Conservation (phyloP, 148 eudicot species). For the Camellia granthamiana region DNA sequence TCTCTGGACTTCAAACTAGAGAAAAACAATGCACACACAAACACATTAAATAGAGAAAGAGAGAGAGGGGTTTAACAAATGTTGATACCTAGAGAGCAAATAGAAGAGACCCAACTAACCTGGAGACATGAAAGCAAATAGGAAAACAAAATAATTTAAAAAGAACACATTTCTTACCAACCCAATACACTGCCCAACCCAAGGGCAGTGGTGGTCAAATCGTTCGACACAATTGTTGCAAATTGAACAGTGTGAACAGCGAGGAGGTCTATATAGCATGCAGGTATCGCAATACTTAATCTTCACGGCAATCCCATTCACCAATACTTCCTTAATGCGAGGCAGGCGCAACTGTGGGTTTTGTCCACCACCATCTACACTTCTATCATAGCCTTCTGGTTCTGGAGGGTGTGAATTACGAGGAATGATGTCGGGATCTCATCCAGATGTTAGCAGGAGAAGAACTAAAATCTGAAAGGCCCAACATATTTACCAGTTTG, state of each 20-base stretch:
- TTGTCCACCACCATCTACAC: constrained; percentile 73
- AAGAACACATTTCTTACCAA: constrained; percentile 81
- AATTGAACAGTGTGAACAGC: constrained; percentile 99
- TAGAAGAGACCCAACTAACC: too few relatives aligned
- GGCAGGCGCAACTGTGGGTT: too few relatives aligned
- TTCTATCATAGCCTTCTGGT: constrained; percentile 79
- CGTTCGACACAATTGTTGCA: too few relatives aligned
- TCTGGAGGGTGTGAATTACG: constrained; percentile 96
- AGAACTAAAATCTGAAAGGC: neutral
- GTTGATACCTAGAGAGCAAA: too few relatives aligned
- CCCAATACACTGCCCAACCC: constrained; percentile 99
- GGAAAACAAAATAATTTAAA: too few relatives aligned
- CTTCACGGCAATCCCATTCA: constrained; percentile 87
- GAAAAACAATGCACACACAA: too few relatives aligned
- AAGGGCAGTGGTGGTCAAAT: constrained; percentile 98
- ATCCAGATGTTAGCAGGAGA: constrained; percentile 69
- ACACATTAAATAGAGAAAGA: too few relatives aligned
- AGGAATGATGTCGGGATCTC: constrained; percentile 98
- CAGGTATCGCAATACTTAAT: constrained; percentile 97
- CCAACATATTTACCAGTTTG: neutral
- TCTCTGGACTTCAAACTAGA: too few relatives aligned
- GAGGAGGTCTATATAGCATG: constrained; percentile 98
- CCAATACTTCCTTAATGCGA: constrained; percentile 91
- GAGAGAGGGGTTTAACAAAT: too few relatives aligned
- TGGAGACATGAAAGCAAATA: too few relatives aligned